Evolutionary conservation across 2,329 filamentous ascomycete genomes (phyloP).

Genomic region (Chaetomium strumarium): DNA sequence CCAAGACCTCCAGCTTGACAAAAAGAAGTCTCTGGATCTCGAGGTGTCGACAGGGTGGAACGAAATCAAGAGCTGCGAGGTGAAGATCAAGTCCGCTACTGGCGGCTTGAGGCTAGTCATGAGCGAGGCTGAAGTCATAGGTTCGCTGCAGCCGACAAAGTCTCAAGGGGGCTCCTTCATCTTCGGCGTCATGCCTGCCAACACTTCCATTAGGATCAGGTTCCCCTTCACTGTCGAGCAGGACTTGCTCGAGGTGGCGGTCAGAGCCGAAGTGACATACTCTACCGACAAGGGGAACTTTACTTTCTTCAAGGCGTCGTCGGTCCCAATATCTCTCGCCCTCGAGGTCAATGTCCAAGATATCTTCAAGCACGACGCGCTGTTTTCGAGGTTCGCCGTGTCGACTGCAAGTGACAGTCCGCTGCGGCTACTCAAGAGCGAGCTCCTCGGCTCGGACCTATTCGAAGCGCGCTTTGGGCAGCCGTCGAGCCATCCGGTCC

Average conservation of each 20-base stretch:
- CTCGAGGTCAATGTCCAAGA: conserved; percentile 96
- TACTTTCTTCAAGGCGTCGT: conserved; percentile 55
- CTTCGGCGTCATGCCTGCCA: conserved; percentile 41
- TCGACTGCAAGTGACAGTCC: conserved; percentile 73
- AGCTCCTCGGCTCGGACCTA: conserved; percentile 62
- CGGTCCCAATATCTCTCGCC: conserved; percentile 67
- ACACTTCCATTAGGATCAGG: conserved; percentile 50
- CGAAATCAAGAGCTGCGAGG: conserved; percentile 50
- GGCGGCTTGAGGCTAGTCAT: conserved; percentile 60
- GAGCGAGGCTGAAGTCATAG: conserved; percentile 49
- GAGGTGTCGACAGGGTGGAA: conserved; percentile 71
- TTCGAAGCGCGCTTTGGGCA: conserved; percentile 60
- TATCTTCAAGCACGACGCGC: conserved; percentile 73
- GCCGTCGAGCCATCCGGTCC: conserved; percentile 45
- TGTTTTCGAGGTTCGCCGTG: conserved; percentile 89
- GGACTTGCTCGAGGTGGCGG: conserved; percentile 61
- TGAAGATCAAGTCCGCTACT: conserved; percentile 58
- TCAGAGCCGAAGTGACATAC: conserved; percentile 73
- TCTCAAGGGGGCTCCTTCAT: conserved; percentile 49
- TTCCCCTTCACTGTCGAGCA: conserved; percentile 83
- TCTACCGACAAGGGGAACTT: conserved; percentile 61
- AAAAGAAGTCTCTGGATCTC: conserved; percentile 70
- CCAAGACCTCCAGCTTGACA: conserved; percentile 71
- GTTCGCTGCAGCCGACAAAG: conserved; percentile 39
- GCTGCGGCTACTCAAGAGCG: conserved; percentile 64